A percentile compares a stretch with the other conserved stretches of the same genome.
These are phyloP conservation scores for Candolleomyces efflorescens DNA, from an alignment of 768 basidiomycete species.

Conservation along the genomic window DNA sequence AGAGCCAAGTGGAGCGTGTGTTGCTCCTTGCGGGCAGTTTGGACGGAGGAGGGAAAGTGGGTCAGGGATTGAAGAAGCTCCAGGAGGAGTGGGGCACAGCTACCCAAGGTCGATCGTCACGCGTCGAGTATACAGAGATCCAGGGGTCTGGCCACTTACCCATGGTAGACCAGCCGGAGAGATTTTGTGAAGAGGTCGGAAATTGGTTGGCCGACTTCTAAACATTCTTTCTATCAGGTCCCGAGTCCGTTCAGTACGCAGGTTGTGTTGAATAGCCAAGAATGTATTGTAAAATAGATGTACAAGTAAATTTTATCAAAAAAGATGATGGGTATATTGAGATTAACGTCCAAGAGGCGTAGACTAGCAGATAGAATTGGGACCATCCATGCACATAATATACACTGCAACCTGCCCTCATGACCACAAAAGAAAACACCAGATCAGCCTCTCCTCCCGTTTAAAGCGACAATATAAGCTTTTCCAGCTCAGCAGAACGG, in stretches of 20 bases:
- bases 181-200: conserved; percentile 32
- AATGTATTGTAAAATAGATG: too few species aligned
- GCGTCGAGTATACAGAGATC: conserved; percentile 30
- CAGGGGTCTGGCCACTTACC: conserved; percentile 44
- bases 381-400: too few species aligned
- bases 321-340: too few species aligned
- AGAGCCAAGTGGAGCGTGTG: conserved; percentile 25
- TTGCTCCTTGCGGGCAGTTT: conserved; percentile 44
- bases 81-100: conserved; percentile 27
- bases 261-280: too few species aligned
- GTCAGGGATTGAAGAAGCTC: conserved; percentile 31
- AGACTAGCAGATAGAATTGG: too few species aligned
- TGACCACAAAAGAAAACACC: too few species aligned
- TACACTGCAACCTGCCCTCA: too few species aligned
- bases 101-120: conserved; percentile 11
- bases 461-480: conserved; percentile 1
- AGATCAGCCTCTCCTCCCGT: too few species aligned
- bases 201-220: background rate
- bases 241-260: too few species aligned
- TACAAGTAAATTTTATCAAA: too few species aligned
- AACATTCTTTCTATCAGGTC: background rate
- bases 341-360: too few species aligned
- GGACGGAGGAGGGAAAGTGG: conserved; percentile 47
- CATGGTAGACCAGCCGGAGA: conserved; percentile 46
- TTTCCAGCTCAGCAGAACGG: conserved; percentile 19